phyloP scores from a whole-genome alignment of 2,329 filamentous ascomycete species.

The Fusarium siculi region DNA sequence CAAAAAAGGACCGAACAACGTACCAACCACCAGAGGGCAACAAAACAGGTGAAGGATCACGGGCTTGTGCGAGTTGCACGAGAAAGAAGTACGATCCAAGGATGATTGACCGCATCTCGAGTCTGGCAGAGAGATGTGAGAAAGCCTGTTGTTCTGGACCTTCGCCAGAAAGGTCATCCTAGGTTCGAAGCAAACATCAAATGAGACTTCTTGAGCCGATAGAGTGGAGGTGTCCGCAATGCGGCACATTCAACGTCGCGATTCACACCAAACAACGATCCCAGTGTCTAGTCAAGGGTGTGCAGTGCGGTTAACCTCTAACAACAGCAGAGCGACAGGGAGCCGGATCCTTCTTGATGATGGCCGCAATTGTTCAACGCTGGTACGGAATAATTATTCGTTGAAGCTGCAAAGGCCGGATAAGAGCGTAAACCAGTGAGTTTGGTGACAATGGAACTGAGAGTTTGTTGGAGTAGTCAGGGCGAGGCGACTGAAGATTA shows the following conservation, averaged over 20 bases:
- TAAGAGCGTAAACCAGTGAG: background rate
- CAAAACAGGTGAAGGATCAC: slow-evolving; percentile 34
- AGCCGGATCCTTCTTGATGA: background rate
- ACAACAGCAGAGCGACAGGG: background rate
- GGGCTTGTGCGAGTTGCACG: slow-evolving; percentile 29
- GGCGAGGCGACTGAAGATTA: slow-evolving; percentile 10
- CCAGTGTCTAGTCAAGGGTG: background rate
- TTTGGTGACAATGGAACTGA: slow-evolving; percentile 12
- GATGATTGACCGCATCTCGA: slow-evolving; percentile 32
- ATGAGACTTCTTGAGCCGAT: slow-evolving; percentile 2
- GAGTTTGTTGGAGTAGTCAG: slow-evolving; percentile 7
- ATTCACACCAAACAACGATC: slow-evolving; percentile 4
- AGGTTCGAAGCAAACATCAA: slow-evolving; percentile 7
- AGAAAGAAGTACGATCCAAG: slow-evolving; percentile 28
- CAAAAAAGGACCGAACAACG: background rate
- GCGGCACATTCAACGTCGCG: slow-evolving; percentile 9
- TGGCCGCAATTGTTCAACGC: background rate
- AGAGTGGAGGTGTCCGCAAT: slow-evolving; percentile 6
- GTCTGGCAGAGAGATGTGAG: background rate
- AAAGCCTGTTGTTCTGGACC: background rate
- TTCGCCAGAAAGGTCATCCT: slow-evolving; percentile 4
- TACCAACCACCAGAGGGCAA: slow-evolving; percentile 39
- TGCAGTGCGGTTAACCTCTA: background rate
- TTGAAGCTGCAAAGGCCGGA: background rate
- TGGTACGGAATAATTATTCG: background rate